Conservation (phyloP, 2,329 filamentous ascomycete species). For the Knoxdaviesia proteae region DNA sequence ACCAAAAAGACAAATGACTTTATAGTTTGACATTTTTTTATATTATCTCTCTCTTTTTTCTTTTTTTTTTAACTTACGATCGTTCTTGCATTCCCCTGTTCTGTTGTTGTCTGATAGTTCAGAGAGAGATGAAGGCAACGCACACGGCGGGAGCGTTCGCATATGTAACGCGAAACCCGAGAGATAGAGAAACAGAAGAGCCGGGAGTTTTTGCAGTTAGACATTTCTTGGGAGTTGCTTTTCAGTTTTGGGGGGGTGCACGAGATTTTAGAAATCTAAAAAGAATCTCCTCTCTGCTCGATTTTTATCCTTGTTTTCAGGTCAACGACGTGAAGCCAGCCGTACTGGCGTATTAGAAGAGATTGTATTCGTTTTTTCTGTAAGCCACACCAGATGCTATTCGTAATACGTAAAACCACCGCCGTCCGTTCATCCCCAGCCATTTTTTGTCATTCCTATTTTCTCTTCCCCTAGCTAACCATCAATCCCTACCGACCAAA, state of each 20-base stretch:
- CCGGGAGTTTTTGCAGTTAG: too few relatives aligned
- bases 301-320: too few relatives aligned
- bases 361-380: too few relatives aligned
- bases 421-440: neutral
- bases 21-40: neutral
- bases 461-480: neutral
- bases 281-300: too few relatives aligned
- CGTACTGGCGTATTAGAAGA: too few relatives aligned
- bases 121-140: neutral
- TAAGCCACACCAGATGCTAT: too few relatives aligned
- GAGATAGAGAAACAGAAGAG: neutral
- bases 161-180: neutral
- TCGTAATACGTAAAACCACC: too few relatives aligned
- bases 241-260: too few relatives aligned
- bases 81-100: neutral
- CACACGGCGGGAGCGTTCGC: neutral
- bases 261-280: too few relatives aligned
- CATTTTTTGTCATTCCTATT: neutral
- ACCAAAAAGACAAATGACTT: conserved; percentile 8
- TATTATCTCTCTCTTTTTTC: neutral
- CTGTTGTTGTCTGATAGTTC: conserved; percentile 2
- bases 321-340: too few relatives aligned
- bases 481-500: conserved; percentile 30
- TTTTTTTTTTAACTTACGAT: neutral
- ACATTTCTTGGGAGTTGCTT: too few relatives aligned